Evolutionary conservation across 1,284 basidiomycete species (phyloP).

Genomic region (Trichosporon faecale): DNA sequence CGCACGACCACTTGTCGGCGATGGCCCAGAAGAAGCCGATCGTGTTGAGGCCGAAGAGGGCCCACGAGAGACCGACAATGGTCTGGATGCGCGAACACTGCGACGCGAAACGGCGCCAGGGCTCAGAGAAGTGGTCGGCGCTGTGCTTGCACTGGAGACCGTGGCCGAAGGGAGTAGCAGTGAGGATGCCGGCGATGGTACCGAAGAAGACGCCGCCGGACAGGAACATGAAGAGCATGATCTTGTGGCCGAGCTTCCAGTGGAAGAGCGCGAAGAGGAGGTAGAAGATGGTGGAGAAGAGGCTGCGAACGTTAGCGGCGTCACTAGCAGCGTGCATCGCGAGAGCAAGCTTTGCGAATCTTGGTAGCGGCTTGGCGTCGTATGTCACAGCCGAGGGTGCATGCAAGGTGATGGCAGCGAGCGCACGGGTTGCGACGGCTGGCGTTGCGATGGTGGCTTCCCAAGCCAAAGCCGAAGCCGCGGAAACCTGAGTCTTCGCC

Average conservation of each 20-base stretch:
- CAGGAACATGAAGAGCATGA: constrained; percentile 30
- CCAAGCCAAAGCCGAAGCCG: background rate
- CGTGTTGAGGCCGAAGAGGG: constrained; percentile 41
- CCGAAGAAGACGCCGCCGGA: constrained; percentile 33
- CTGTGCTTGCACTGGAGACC: constrained; percentile 41
- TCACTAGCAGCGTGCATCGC: background rate
- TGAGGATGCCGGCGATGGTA: constrained; percentile 40
- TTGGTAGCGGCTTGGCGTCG: background rate
- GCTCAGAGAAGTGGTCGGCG: constrained; percentile 28
- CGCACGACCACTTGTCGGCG: constrained; percentile 35
- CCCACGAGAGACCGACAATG: constrained; percentile 42
- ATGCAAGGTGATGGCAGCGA: background rate
- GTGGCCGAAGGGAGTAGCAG: constrained; percentile 45
- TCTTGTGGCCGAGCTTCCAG: constrained; percentile 28
- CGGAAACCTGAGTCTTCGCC: background rate
- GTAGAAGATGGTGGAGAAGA: constrained; percentile 39
- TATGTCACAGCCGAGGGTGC: background rate
- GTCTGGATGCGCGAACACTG: constrained; percentile 38
- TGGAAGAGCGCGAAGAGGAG: constrained; percentile 40
- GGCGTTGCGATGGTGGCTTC: background rate
- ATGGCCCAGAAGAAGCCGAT: constrained; percentile 39
- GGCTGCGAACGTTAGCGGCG: constrained; percentile 2
- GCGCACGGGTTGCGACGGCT: background rate
- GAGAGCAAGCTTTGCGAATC: background rate
- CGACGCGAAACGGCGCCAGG: constrained; percentile 31